Base-by-base conservation (phyloP, 1,284 basidiomycete genomes). In the Cystobasidiaceae sp. region DNA sequence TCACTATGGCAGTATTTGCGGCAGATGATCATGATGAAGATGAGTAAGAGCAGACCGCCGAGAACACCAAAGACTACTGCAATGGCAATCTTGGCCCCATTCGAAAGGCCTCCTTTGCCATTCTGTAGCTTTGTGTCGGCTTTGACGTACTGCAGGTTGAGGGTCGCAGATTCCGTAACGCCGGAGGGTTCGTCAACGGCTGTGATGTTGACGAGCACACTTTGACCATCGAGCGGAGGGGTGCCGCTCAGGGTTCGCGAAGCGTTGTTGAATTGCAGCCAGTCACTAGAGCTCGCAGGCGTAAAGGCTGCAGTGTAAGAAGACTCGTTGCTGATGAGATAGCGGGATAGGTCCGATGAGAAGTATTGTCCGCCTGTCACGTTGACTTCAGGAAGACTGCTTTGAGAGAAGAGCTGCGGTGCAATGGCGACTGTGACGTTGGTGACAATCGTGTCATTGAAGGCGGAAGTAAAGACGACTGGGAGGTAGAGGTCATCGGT, bases 381-480 rank as follows among this genome's bases (percentile, higher is more conserved):
- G 44, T 81, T 76, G 59, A 86, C 77, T n/a, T 82, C 78, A 4
- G 85, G 82, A 39, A 90, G 76, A 13, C 78, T 77, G 11, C 67
- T 51, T 19, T 82, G 75, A n/a, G 77, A 70, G 17, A 81, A 81
- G 76, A 93, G 91, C 72, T 83, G 85, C 0, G 88, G 86, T 21
- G 85, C 85, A 25, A 88, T 75, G 15, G 81, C 81, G 57, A 93
- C 70, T 4, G 81, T 78, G 39, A 91, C 77, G 60, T 81, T 84
- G 13, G 85, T 84, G 51, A 81, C 64, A 28, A 77, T 69, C 11
- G 76, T 67, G 1, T 84, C 82, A 73, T 89, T 87, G 73, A 87
- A 86, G 73, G 84, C 84, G 37, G 80, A 79, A 15, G 75, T 79
- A 17, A 93, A 72, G n/a, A 75, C 80, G 33, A 87, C 80, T 2